Evolutionary conservation across 768 basidiomycete genomes (phyloP).

Genomic region (Hygrophoropsis aurantiaca): DNA sequence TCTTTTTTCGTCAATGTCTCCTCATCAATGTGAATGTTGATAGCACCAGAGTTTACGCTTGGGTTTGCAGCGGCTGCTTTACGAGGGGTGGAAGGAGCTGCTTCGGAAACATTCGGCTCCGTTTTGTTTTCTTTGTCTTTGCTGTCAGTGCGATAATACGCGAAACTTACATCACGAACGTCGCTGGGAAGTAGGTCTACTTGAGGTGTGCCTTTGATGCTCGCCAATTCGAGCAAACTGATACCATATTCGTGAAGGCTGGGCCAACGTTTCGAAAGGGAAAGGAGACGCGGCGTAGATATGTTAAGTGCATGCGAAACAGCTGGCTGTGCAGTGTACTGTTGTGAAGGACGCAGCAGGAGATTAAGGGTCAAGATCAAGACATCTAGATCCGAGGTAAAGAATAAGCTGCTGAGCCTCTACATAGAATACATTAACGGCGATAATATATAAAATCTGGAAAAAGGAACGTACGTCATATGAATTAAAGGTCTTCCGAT

Average conservation of each 20-base stretch:
- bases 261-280: constrained; percentile 84
- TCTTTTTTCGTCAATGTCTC: constrained; percentile 57
- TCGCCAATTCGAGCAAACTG: constrained; percentile 72
- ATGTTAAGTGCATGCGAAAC: constrained; percentile 82
- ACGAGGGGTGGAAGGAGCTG: constrained; percentile 45
- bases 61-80: constrained; percentile 39
- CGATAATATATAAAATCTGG: constrained; percentile 3
- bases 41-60: constrained; percentile 44
- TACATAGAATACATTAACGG: constrained; percentile 30
- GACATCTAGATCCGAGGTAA: constrained; percentile 87
- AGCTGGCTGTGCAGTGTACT: constrained; percentile 86
- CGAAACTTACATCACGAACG: constrained; percentile 77
- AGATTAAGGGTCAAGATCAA: constrained; percentile 81
- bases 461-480: constrained; percentile 78
- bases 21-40: constrained; percentile 63
- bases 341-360: constrained; percentile 89
- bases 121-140: constrained; percentile 47
- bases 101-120: constrained; percentile 47
- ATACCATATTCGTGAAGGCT: constrained; percentile 78
- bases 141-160: constrained; percentile 69
- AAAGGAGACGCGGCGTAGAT: constrained; percentile 76
- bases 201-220: constrained; percentile 47
- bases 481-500: constrained; percentile 92
- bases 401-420: constrained; percentile 88
- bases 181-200: constrained; percentile 67